Conservation (phyloP, 139 green algal species). For the Chlamydomonas schloesseri region DNA sequence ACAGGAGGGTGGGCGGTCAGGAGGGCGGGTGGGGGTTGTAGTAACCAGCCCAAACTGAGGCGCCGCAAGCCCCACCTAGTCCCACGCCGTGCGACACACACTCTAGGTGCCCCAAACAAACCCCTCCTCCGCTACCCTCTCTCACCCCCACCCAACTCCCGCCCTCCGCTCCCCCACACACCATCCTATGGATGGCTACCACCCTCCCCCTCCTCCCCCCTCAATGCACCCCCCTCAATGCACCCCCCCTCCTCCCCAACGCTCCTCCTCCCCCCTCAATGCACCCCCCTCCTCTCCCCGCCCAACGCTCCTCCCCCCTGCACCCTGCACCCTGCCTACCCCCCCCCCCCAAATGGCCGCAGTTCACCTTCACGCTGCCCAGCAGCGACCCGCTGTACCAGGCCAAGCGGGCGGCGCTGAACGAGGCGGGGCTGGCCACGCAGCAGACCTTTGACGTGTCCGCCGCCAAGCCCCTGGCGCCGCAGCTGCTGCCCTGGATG, state of each 20-base stretch:
- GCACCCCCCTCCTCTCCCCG: neutral
- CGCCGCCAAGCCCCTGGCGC: conserved; percentile 61
- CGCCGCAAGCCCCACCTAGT: no score
- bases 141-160: no score
- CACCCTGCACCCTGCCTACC: neutral
- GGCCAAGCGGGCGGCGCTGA: conserved; percentile 80
- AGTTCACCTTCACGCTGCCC: conserved; percentile 66
- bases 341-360: neutral
- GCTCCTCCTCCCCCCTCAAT: no score
- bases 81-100: no score
- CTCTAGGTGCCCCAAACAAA: no score
- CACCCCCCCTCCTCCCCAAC: neutral
- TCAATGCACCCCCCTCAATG: neutral
- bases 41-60: no score
- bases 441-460: conserved; percentile 62
- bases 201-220: neutral
- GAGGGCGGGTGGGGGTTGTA: no score
- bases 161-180: no score
- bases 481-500: conserved; percentile 85
- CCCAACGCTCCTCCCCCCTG: neutral
- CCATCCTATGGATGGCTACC: neutral
- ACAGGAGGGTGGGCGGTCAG: no score
- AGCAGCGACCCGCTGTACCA: conserved; percentile 85
- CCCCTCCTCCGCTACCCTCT: no score
- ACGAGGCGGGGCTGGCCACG: conserved; percentile 35